Evolutionary conservation across 345 rosid species (phyloP).

Genomic region (Rhizophora mangle): DNA sequence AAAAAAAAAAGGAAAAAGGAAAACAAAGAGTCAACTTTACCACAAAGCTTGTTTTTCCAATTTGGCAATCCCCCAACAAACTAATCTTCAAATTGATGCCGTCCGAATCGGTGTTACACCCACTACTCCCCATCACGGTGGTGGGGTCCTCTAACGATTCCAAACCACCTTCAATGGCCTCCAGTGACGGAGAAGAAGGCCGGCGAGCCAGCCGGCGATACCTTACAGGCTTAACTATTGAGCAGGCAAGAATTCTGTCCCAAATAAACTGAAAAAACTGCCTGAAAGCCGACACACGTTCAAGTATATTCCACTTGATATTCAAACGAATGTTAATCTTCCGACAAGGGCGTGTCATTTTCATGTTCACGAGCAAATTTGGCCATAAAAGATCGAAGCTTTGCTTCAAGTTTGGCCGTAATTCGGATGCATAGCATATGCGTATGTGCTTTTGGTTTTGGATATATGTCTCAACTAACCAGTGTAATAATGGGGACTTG

Average conservation of each 20-base stretch:
- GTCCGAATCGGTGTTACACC: slow-evolving; percentile 59
- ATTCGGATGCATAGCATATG: not conserved
- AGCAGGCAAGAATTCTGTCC: slow-evolving; percentile 72
- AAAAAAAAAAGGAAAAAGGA: not conserved
- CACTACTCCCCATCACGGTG: slow-evolving; percentile 22
- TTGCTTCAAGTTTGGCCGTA: slow-evolving; percentile 7
- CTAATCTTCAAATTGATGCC: slow-evolving; percentile 86
- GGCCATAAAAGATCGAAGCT: slow-evolving; percentile 32
- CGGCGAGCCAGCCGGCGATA: slow-evolving; percentile 53
- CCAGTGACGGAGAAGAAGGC: slow-evolving; percentile 38
- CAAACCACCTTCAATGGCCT: slow-evolving; percentile 7
- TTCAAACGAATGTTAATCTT: slow-evolving; percentile 45
- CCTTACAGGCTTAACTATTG: slow-evolving; percentile 51
- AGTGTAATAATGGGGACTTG: not conserved
- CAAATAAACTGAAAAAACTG: slow-evolving; percentile 63
- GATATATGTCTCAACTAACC: slow-evolving; percentile 14
- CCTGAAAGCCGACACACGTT: slow-evolving; percentile 55
- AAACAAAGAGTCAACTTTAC: slow-evolving; percentile 31
- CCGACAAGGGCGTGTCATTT: slow-evolving; percentile 56
- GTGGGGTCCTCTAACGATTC: slow-evolving; percentile 8
- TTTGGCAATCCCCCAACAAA: slow-evolving; percentile 84
- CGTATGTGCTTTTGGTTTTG: not conserved
- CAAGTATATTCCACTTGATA: slow-evolving; percentile 51
- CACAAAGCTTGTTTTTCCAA: slow-evolving; percentile 90
- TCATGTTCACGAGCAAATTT: slow-evolving; percentile 31